Evolutionary conservation across 2,329 filamentous ascomycete species (phyloP), one percentile per base, ranked within the genome.

Genomic region (Trichoderma aggressivum): DNA sequence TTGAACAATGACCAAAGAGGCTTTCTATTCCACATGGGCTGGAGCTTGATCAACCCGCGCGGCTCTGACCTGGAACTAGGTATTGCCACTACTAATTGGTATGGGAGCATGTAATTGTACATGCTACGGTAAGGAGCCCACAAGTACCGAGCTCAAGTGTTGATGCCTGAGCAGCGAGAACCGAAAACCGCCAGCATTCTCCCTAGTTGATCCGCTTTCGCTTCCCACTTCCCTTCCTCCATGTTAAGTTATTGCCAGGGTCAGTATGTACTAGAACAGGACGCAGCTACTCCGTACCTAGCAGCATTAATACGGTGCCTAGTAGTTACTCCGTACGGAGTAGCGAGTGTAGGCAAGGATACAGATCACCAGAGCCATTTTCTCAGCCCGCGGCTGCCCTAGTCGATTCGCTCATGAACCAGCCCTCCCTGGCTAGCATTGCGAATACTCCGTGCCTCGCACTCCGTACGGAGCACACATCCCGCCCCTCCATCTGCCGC

Each of bases 101-200:
- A 50, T 24, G 43, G 32, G 16, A 56, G 32, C 63, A 18, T 39
- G 34, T 47, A 24, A 53, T 28, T 32, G 36, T 43, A 34, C 39
- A 53, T 36, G 21, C 30, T 56, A 66, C 18, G 63, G 18, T 56
- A 66, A 3, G 63, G 18, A 14, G 11, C 10, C n/a, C 18, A 7
- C 65, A 60, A 68, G 34, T 50, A 60, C 65, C 65, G 36, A 66
- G 32, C 56, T 16, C 32, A 30, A 43, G 53, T 43, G 53, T 72
- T 70, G 66, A 24, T 72, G 70, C 66, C 70, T 36, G 70, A 72
- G 50, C 65, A 59, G 61, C 66, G 55, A 70, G 43, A 65, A 43
- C 60, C 70, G 70, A 70, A 18, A 43, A 50, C 21, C 53, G n/a
- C 32, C 64, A n/a, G 64, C 63, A 56, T 28, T 28, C 43, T 36